These are phyloP conservation scores for Leccinum broughii DNA, from an alignment of 768 basidiomycete species.

Conservation along the genomic window DNA sequence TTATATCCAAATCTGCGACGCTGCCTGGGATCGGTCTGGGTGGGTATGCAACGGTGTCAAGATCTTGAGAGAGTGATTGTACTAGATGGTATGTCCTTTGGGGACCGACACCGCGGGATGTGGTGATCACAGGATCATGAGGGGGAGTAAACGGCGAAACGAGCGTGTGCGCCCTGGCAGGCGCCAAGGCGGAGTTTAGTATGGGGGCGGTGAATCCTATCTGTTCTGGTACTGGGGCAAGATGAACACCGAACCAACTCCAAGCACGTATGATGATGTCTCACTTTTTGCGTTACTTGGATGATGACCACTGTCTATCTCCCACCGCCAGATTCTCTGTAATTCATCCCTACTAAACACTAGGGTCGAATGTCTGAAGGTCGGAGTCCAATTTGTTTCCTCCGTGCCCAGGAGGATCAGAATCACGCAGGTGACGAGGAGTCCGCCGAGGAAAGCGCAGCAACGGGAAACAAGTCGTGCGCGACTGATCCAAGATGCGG, in stretches of 20 bases:
- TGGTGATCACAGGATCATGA: conserved; percentile 39
- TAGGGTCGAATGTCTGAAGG: conserved; percentile 58
- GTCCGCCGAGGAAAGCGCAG: conserved; percentile 49
- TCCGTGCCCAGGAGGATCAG: conserved; percentile 45
- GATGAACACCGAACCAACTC: neutral
- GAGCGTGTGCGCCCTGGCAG: conserved; percentile 43
- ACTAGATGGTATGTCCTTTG: conserved; percentile 58
- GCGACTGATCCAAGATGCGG: conserved; percentile 49
- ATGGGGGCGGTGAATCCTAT: conserved; percentile 58
- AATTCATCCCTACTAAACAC: conserved; percentile 71
- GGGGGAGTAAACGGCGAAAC: conserved; percentile 52
- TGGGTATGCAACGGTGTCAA: conserved; percentile 72
- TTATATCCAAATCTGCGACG: conserved; percentile 84
- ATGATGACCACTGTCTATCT: conserved; percentile 86
- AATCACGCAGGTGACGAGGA: conserved; percentile 48
- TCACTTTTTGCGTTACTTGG: conserved; percentile 70
- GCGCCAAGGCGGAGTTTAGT: conserved; percentile 67
- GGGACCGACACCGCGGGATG: conserved; percentile 66
- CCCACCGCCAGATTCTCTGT: conserved; percentile 91
- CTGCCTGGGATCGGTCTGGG: conserved; percentile 80
- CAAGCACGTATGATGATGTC: conserved; percentile 31
- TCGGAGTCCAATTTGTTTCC: conserved; percentile 40
- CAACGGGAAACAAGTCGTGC: conserved; percentile 56
- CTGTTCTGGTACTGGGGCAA: conserved; percentile 55
- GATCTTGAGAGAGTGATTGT: conserved; percentile 61